Percentiles rank a stretch among this genome's conserved stretches.
phyloP scores from a whole-genome alignment of 2,329 filamentous ascomycete species.

The Cryphonectria radicalis region DNA sequence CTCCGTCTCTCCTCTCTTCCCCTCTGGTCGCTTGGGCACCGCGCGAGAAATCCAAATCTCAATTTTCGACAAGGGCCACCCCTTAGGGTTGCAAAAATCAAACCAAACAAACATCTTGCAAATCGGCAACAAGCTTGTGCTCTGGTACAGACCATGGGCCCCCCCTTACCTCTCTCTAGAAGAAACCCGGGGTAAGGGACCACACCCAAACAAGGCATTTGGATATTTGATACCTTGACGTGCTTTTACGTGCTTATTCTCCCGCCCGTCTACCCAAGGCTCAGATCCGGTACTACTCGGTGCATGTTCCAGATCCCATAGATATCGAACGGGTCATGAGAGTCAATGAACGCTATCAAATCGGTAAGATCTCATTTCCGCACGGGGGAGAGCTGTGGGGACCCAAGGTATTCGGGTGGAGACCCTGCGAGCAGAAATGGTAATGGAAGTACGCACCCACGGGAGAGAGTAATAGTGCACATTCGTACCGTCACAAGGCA shows the following conservation, averaged over 20 bases:
- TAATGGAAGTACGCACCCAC: not conserved
- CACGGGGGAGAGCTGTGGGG: slow-evolving; percentile 1
- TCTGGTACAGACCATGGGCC: not conserved
- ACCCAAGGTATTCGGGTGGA: slow-evolving; percentile 5
- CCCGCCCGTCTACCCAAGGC: slow-evolving; percentile 6
- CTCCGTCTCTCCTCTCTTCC: not conserved
- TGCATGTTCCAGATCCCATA: slow-evolving; percentile 3
- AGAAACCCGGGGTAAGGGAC: not conserved
- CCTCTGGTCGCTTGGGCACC: not conserved
- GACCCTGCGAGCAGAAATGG: slow-evolving; percentile 6
- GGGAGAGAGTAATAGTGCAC: not conserved
- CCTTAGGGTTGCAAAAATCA: not conserved
- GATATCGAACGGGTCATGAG: slow-evolving; percentile 11
- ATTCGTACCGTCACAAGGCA: not conserved
- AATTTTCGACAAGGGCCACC: not conserved
- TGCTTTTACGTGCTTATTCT: slow-evolving; percentile 15
- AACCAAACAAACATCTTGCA: not conserved
- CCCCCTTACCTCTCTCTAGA: not conserved
- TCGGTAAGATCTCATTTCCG: slow-evolving; percentile 13
- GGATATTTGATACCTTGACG: not conserved
- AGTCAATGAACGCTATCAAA: slow-evolving; percentile 7
- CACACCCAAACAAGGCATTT: not conserved
- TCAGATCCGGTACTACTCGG: not conserved
- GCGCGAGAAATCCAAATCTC: not conserved
- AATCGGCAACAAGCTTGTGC: not conserved